A percentile compares a stretch with the other conserved stretches of the same genome.
phyloP scores from a whole-genome alignment of 2,329 filamentous ascomycete species.

The Setomelanomma holmii region DNA sequence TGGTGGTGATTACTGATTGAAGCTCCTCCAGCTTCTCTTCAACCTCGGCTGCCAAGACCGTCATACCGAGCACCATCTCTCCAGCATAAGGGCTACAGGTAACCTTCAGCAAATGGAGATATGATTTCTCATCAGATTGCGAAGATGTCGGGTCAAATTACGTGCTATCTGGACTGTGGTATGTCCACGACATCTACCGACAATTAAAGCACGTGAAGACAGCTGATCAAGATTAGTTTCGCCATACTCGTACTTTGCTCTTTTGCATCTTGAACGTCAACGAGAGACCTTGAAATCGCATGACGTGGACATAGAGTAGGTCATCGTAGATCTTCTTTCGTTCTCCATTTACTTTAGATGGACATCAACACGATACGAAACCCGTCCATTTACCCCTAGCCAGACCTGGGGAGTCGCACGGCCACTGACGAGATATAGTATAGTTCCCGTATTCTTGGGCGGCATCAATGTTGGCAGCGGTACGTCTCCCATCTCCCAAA shows the following conservation, averaged over 20 bases:
- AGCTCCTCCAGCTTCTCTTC: too few species aligned
- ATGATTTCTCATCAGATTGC: constrained; percentile 21
- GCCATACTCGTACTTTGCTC: constrained; percentile 60
- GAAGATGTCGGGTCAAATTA: constrained; percentile 67
- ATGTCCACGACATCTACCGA: too few species aligned
- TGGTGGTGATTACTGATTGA: constrained; percentile 29
- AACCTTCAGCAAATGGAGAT: too few species aligned
- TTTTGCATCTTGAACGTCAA: constrained; percentile 66
- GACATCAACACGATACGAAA: too few species aligned
- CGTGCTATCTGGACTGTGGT: constrained; percentile 73
- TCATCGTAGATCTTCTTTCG: neutral
- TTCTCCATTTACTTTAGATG: neutral
- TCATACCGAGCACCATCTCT: neutral
- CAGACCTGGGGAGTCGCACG: neutral
- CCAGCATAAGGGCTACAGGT: too few species aligned
- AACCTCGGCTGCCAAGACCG: constrained; percentile 37
- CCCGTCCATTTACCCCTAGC: constrained; percentile 2
- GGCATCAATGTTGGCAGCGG: constrained; percentile 54
- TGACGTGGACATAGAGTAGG: constrained; percentile 71
- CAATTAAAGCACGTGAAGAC: too few species aligned
- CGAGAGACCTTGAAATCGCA: constrained; percentile 62
- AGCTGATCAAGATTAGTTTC: too few species aligned
- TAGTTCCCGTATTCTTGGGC: constrained; percentile 73
- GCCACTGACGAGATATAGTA: constrained; percentile 53
- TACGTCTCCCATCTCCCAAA: constrained; percentile 21